Evolutionary conservation across 345 rosid genomes (phyloP).

Genomic region (Citrus maxima): DNA sequence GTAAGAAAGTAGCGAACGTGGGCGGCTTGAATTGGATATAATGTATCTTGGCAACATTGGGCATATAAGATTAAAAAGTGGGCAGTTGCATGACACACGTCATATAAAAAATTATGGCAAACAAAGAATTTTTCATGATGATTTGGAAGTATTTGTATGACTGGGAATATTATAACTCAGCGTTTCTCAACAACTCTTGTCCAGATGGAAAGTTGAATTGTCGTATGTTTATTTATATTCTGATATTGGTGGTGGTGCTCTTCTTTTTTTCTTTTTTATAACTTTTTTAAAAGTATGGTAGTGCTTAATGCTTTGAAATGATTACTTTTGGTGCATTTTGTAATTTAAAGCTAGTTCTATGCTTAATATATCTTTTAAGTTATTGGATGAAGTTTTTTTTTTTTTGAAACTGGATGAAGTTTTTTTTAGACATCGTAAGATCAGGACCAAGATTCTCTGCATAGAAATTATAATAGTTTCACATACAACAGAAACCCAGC

Average conservation of each 20-base stretch:
- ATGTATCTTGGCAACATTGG: background rate
- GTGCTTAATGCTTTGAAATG: no score
- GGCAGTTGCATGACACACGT: background rate
- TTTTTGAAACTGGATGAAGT: no score
- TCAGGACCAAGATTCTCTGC: no score
- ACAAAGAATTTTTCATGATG: background rate
- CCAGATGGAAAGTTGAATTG: background rate
- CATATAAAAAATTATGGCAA: background rate
- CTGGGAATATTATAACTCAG: background rate
- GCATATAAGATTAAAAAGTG: background rate
- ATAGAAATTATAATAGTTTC: no score
- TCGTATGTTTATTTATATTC: background rate
- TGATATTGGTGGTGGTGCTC: background rate
- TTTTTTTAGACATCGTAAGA: no score
- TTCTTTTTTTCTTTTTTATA: no score
- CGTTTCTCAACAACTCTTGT: background rate
- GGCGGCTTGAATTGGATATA: background rate
- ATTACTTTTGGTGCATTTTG: no score
- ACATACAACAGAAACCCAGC: no score
- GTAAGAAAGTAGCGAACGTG: background rate
- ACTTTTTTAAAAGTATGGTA: no score
- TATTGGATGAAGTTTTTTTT: no score
- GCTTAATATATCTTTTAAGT: no score
- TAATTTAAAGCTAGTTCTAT: no score
- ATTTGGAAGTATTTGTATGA: background rate